These are phyloP conservation scores for Trifolium fragiferum DNA, from an alignment of 306 rosid species.

Conservation along the genomic window DNA sequence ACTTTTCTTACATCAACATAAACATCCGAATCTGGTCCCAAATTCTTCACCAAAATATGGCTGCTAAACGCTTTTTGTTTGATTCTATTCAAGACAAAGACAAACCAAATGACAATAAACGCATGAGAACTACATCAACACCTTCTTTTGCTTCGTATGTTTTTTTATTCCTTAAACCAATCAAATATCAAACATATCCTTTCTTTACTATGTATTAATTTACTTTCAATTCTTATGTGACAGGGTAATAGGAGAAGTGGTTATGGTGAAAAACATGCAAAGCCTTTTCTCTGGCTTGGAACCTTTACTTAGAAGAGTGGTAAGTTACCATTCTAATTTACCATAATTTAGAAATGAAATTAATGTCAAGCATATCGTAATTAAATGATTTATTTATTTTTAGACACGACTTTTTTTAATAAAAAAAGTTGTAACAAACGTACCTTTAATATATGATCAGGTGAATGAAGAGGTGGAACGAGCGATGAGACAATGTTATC, in stretches of 20 bases:
- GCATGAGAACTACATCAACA: constrained; percentile 47
- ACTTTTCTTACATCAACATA: neutral
- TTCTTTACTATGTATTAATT: neutral
- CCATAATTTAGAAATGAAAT: neutral
- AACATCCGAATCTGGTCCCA: neutral
- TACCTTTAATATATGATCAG: constrained; percentile 41
- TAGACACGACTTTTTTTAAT: too few relatives aligned
- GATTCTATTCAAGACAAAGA: constrained; percentile 54
- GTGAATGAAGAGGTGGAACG: constrained; percentile 80
- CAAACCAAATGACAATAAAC: constrained; percentile 48
- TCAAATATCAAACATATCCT: too few relatives aligned
- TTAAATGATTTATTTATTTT: too few relatives aligned
- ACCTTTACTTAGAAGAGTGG: constrained; percentile 82
- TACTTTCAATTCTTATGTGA: constrained; percentile 2
- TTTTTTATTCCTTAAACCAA: too few relatives aligned
- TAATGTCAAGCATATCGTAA: neutral
- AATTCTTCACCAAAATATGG: constrained; percentile 50
- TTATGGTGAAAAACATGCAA: constrained; percentile 74
- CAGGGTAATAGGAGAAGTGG: constrained; percentile 87
- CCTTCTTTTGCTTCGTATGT: constrained; percentile 85
- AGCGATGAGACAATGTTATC: constrained; percentile 46
- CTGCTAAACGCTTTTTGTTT: constrained; percentile 58
- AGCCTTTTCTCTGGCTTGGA: constrained; percentile 74
- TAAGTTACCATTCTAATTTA: neutral
- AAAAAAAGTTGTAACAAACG: neutral